Conservation (phyloP, 1,139 yeast species). For the Yamadazyma friedrichii region DNA sequence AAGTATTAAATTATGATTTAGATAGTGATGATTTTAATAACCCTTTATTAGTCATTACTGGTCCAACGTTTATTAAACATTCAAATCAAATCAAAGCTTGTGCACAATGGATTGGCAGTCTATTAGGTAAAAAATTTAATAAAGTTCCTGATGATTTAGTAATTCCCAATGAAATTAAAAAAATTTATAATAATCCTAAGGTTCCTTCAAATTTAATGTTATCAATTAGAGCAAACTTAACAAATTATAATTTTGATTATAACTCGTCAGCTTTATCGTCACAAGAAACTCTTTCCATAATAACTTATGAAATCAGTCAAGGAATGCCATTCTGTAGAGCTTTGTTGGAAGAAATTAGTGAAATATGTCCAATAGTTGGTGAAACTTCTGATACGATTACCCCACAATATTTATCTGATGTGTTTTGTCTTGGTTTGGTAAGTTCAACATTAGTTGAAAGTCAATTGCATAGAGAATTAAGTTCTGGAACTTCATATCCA, state of each 20-base stretch:
- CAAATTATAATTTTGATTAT: constrained; percentile 22
- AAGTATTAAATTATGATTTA: constrained; percentile 15
- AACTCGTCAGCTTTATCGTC: constrained; percentile 3
- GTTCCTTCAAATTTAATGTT: constrained; percentile 16
- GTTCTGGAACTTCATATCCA: constrained; percentile 45
- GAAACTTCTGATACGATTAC: constrained; percentile 43
- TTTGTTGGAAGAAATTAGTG: constrained; percentile 34
- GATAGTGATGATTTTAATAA: constrained; percentile 2
- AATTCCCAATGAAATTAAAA: constrained; percentile 14
- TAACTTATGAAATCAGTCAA: constrained; percentile 34
- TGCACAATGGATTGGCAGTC: constrained; percentile 39
- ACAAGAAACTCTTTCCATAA: constrained; percentile 15
- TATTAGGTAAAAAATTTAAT: constrained; percentile 18
- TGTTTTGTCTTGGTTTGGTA: constrained; percentile 38
- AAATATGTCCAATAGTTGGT: constrained; percentile 37
- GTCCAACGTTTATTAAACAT: constrained; percentile 33
- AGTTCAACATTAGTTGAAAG: constrained; percentile 39
- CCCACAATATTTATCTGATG: constrained; percentile 47
- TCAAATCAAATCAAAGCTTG: constrained; percentile 36
- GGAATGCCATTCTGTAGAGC: constrained; percentile 43
- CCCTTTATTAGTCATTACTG: constrained; percentile 37
- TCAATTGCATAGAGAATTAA: constrained; percentile 46
- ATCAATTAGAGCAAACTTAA: constrained; percentile 33
- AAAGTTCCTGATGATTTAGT: constrained; percentile 1
- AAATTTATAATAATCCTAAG: constrained; percentile 13